Percentiles rank a stretch among this genome's conserved stretches.
Conservation (phyloP, 768 basidiomycete genomes). For the Suillus lakei region DNA sequence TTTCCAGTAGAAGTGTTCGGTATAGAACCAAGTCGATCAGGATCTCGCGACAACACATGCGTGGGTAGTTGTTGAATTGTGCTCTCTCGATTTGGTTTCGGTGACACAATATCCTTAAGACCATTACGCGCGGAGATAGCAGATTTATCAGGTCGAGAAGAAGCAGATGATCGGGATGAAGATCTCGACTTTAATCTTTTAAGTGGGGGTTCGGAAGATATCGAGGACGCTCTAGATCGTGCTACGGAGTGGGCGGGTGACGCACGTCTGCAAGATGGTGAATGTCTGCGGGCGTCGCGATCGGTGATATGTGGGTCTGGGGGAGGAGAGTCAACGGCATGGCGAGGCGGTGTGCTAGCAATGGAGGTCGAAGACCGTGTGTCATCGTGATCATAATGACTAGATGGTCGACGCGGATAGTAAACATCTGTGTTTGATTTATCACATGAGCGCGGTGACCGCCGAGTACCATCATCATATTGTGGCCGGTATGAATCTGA, state of each 20-base stretch:
- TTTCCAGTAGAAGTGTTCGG: conserved; percentile 12
- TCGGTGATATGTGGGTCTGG: conserved; percentile 24
- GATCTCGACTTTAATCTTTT: conserved; percentile 49
- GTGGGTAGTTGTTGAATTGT: background rate
- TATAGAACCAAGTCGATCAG: conserved; percentile 10
- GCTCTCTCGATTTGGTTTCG: conserved; percentile 2
- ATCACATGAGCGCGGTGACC: conserved; percentile 32
- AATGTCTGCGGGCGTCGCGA: conserved; percentile 8
- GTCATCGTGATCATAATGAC: conserved; percentile 30
- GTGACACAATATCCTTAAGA: background rate
- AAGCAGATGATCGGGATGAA: conserved; percentile 60
- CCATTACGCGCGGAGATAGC: conserved; percentile 29
- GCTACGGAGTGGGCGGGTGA: conserved; percentile 23
- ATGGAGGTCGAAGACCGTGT: conserved; percentile 34
- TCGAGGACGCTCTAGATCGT: conserved; percentile 32
- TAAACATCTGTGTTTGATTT: conserved; percentile 31
- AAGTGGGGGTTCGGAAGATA: conserved; percentile 33
- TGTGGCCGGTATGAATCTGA: conserved; percentile 59
- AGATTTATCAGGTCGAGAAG: conserved; percentile 23
- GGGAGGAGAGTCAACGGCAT: conserved; percentile 24
- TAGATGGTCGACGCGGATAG: conserved; percentile 27
- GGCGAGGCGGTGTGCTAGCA: conserved; percentile 38
- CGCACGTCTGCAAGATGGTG: conserved; percentile 16
- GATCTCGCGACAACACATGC: background rate
- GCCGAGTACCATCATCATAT: conserved; percentile 42